Conservation (phyloP, 768 basidiomycete species). For the Imleria badia region DNA sequence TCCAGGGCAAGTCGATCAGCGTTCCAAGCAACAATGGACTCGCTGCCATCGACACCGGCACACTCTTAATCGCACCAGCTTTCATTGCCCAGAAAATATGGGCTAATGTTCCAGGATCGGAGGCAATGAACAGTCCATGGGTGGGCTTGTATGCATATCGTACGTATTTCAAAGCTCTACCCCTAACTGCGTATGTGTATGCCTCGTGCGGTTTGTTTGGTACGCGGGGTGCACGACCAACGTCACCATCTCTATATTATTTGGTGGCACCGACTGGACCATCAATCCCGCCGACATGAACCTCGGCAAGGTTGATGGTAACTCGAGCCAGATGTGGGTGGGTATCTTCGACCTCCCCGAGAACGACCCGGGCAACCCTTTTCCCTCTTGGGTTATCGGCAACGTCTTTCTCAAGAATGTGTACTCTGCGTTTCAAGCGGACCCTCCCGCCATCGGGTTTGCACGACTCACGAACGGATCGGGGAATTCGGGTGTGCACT, state of each 20-base stretch:
- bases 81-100: constrained; percentile 61
- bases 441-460: constrained; percentile 22
- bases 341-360: constrained; percentile 59
- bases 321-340: constrained; percentile 40
- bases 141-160: constrained; percentile 76
- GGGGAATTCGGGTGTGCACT: not conserved
- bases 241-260: constrained; percentile 60
- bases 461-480: constrained; percentile 11
- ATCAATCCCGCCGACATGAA: constrained; percentile 78
- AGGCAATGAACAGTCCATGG: constrained; percentile 32
- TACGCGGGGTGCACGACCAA: constrained; percentile 59
- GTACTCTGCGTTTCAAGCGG: constrained; percentile 19
- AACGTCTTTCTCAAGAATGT: constrained; percentile 56
- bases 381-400: constrained; percentile 56
- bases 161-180: constrained; percentile 35
- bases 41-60: too few species aligned
- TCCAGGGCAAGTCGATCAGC: constrained; percentile 48
- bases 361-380: too few species aligned
- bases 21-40: constrained; percentile 42
- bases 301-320: constrained; percentile 49
- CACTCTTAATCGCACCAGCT: too few species aligned
- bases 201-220: not conserved
- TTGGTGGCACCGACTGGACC: constrained; percentile 75
- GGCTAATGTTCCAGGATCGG: constrained; percentile 56
- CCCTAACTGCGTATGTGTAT: not conserved